Evolutionary conservation across 2,329 filamentous ascomycete genomes (phyloP), one percentile per base, ranked within the genome.

Genomic region (Alternaria sp.): DNA sequence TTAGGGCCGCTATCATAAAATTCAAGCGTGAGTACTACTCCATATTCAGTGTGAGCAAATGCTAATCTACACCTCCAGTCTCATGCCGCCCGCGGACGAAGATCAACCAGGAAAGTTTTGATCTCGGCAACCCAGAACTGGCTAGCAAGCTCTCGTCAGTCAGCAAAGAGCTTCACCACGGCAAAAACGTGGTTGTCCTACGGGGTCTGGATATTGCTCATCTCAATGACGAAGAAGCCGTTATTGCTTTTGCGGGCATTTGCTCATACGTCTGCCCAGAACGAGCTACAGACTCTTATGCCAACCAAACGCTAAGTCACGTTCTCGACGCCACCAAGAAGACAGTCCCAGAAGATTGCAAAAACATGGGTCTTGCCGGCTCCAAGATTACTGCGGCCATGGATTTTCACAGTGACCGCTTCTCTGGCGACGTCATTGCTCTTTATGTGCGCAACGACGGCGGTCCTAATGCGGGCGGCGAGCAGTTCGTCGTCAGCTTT

Each of bases 361-460:
- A 70, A 44, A 62, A 71, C 29, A 68, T 77, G 13, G 74, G 74
- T 11, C 74, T 77, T 39, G 74, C 75, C 7, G 75, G 75, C 17
- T 77, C 74, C 8, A 77, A 77, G 62, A 68, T 77, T 41, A 72
- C 74, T 21, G 56, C 67, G 11, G 72, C 72, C 5, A 77, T 77
- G 75, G 74, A 76, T 41, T 77, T 75, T 42, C 75, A 77, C 57
- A 72, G 68, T 51, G 75, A 77, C 39, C 70, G 75, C 1, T 77
- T 76, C 60, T 77, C 75, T 2, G 75, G 75, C 11, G 75, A 77
- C 34, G 65, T 77, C 14, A 61, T 77, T 6, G 72, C 75, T 37
- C 65, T 77, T 14, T 70, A 77, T 59, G 72, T 77, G 6, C 61
- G 73, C 8, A 68, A 76, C 28, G 72, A 76, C 42, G 75, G 75